Evolutionary conservation across 2,329 filamentous ascomycete genomes (phyloP).

Genomic region (Colletotrichum melonis): DNA sequence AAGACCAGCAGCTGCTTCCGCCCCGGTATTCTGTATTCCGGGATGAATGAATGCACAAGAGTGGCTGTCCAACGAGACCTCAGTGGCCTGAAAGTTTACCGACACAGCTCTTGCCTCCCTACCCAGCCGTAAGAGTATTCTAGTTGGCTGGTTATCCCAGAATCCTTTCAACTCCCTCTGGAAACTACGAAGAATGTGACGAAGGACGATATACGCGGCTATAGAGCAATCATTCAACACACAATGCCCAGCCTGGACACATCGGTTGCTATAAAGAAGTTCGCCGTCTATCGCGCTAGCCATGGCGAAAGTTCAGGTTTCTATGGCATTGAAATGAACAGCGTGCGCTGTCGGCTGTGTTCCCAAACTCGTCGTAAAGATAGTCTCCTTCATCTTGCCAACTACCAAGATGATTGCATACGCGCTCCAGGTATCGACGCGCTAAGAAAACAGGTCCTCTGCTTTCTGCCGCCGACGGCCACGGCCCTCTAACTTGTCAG

Average conservation of each 20-base stretch:
- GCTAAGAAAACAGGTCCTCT: slow-evolving; percentile 76
- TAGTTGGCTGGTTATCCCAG: background rate
- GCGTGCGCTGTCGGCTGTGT: background rate
- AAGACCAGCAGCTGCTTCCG: background rate
- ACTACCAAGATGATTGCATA: background rate
- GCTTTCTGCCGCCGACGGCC: slow-evolving; percentile 72
- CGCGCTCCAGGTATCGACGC: background rate
- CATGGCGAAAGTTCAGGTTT: background rate
- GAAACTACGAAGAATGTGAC: background rate
- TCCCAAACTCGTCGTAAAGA: background rate
- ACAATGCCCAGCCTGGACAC: background rate
- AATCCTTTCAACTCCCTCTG: background rate
- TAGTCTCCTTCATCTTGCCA: too few relatives aligned
- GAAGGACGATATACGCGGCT: background rate
- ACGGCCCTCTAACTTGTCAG: slow-evolving; percentile 68
- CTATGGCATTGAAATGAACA: background rate
- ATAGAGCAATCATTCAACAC: background rate
- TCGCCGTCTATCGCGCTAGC: background rate
- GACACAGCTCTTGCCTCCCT: background rate
- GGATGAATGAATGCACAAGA: background rate
- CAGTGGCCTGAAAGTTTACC: background rate
- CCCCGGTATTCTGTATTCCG: background rate
- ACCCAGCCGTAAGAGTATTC: background rate
- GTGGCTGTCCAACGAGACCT: background rate
- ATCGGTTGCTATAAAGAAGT: background rate